phyloP scores from a whole-genome alignment of 495 filamentous ascomycete genomes.

The Staphylotrichum tortipilum region DNA sequence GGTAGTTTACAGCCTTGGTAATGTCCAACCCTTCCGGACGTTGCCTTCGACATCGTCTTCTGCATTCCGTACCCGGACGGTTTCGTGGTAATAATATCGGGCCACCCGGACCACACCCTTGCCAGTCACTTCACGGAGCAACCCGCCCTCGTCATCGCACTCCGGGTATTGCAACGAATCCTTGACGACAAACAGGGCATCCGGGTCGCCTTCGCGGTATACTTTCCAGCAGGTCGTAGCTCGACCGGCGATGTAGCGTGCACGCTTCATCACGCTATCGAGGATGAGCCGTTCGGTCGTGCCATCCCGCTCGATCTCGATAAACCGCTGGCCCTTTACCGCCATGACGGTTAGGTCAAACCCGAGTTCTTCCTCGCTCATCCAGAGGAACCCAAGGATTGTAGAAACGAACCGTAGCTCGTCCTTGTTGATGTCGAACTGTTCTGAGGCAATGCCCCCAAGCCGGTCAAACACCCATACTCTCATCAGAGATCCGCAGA shows the following conservation, averaged over 20 bases:
- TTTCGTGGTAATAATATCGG: conserved; percentile 27
- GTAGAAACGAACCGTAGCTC: conserved; percentile 37
- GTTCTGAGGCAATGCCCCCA: conserved; percentile 37
- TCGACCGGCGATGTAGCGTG: conserved; percentile 30
- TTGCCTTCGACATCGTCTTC: too few species aligned
- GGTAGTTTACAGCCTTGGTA: conserved; percentile 27
- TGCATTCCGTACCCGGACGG: conserved; percentile 23
- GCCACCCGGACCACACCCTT: neutral
- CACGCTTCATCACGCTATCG: conserved; percentile 32
- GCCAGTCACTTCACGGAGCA: conserved; percentile 5
- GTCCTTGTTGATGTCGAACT: conserved; percentile 42
- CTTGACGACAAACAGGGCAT: conserved; percentile 36
- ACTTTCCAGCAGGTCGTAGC: conserved; percentile 43
- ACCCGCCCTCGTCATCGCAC: conserved; percentile 36
- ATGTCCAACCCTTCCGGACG: too few species aligned
- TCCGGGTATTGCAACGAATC: conserved; percentile 43
- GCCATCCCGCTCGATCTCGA: conserved; percentile 27
- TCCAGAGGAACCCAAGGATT: conserved; percentile 40
- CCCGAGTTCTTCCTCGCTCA: conserved; percentile 38
- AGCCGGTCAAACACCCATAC: conserved; percentile 41
- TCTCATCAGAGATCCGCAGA: conserved; percentile 29
- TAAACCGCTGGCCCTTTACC: conserved; percentile 23
- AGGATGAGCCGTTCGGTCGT: conserved; percentile 37
- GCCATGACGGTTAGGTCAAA: conserved; percentile 40
- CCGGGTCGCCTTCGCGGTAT: conserved; percentile 30